phyloP scores from a whole-genome alignment of 23 red algal species.

The Pyropia yezoensis region DNA sequence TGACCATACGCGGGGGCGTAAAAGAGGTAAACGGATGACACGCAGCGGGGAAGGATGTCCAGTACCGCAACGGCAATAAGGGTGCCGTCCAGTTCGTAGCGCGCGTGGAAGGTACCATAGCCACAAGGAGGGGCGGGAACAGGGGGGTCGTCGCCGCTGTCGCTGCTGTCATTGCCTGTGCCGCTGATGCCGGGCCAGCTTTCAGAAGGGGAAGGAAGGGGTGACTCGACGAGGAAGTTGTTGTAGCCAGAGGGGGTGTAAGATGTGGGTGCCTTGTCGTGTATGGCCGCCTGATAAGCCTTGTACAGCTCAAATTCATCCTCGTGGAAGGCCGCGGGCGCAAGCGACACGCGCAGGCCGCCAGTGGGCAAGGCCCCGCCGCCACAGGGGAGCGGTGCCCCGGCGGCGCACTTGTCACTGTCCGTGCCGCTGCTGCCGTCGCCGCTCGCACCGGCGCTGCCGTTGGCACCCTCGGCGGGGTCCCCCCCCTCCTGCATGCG shows the following conservation, averaged over 20 bases:
- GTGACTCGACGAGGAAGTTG: conserved; percentile 74
- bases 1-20: conserved; percentile 70
- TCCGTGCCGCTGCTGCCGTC: no score
- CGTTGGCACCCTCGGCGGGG: no score
- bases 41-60: conserved; percentile 71
- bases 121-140: conserved; percentile 4
- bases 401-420: no score
- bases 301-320: conserved; percentile 47
- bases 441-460: no score
- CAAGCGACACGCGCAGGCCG: conserved; percentile 30
- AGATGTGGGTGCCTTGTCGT: conserved; percentile 14
- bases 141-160: background rate
- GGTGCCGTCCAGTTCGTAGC: conserved; percentile 39
- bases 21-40: conserved; percentile 84
- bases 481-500: no score
- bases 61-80: conserved; percentile 82
- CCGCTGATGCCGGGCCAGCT: background rate
- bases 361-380: background rate
- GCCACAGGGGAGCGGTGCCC: no score
- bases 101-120: conserved; percentile 69
- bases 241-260: conserved; percentile 42
- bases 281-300: conserved; percentile 40
- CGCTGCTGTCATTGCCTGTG: no score
- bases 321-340: conserved; percentile 18
- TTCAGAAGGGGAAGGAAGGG: conserved; percentile 9